phyloP scores from a whole-genome alignment of 2,329 filamentous ascomycete species.

The Calonectria montana region DNA sequence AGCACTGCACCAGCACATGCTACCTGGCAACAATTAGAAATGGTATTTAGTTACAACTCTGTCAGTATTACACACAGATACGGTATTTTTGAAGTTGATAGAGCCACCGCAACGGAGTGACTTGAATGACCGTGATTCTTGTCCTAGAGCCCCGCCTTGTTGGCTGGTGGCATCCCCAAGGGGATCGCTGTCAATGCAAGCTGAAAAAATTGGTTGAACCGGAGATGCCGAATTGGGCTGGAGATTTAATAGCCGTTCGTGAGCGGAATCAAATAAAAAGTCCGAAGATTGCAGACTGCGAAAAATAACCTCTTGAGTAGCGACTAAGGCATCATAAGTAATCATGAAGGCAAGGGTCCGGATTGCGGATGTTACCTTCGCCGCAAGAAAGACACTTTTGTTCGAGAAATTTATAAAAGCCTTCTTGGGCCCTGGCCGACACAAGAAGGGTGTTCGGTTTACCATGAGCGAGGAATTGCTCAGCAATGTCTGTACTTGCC shows the following conservation, averaged over 20 bases:
- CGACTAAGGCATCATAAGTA: slow-evolving; percentile 11
- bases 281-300: slow-evolving; percentile 78
- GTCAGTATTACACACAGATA: slow-evolving; percentile 64
- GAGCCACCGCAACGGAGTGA: slow-evolving; percentile 76
- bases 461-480: slow-evolving; percentile 66
- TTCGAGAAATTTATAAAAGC: slow-evolving; percentile 48
- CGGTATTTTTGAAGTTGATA: slow-evolving; percentile 78
- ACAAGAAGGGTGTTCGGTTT: slow-evolving; percentile 68
- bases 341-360: neutral
- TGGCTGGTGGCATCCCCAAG: slow-evolving; percentile 46
- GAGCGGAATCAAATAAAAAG: slow-evolving; percentile 76
- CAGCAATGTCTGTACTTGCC: slow-evolving; percentile 76
- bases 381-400: slow-evolving; percentile 26
- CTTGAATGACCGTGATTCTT: slow-evolving; percentile 66
- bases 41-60: neutral
- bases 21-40: slow-evolving; percentile 58
- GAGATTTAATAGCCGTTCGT: slow-evolving; percentile 69
- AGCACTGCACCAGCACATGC: slow-evolving; percentile 90
- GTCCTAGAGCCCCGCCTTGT: slow-evolving; percentile 51
- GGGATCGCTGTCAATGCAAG: slow-evolving; percentile 14
- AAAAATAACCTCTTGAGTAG: slow-evolving; percentile 53
- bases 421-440: slow-evolving; percentile 58
- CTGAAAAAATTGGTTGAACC: slow-evolving; percentile 36
- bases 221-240: slow-evolving; percentile 23
- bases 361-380: slow-evolving; percentile 9